Evolutionary conservation across 208 protist genomes (phyloP), one percentile per base, ranked within the genome.

Genomic region (Leishmania martiniquensis): DNA sequence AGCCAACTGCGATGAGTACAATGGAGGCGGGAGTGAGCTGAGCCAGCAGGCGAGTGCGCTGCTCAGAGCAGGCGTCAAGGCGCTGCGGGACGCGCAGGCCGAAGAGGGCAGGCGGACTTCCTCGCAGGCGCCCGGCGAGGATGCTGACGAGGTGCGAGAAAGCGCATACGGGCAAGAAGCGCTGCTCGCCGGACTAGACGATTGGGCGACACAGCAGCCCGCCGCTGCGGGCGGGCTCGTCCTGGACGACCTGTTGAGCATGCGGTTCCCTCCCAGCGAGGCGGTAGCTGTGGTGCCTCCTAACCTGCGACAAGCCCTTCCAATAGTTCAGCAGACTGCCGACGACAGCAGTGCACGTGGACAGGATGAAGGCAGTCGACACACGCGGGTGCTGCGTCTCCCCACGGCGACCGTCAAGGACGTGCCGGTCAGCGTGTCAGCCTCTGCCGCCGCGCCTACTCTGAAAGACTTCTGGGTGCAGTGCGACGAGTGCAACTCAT

Each of bases 1-100:
- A 51, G 34, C 67, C 4, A 95, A 95, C 84, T 92, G 83, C 66
- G 82, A 84, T 45, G 25, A 29, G 10, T 93, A 87, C 85, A 95
- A 95, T 83, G 89, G 89, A 0, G 76, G 72, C 7, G 86, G 84
- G 20, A 86, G 81, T 63, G 71, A 76, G 22, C 69, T 93, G 59
- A 82, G 80, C 37, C 54, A 47, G 25, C 75, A 80, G 62, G 89
- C 87, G 29, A 67, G 78, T 5, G 49, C 81, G 71, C 55, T 95
- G 49, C 80, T 91, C 25, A 81, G 73, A n/a, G 29, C 72, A 52
- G 86, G 88, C 7, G 60, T 85, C 42, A 79, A 81, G 45, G 73
- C 81, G 29, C 68, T 90, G 55, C 85, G 91, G 32, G 89, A 95
- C 76, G 88, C 85, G 25, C 79, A 87, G 71, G 79, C 80, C 15